phyloP scores from a whole-genome alignment of 2,329 filamentous ascomycete genomes.

The Botrytis pseudocinerea region DNA sequence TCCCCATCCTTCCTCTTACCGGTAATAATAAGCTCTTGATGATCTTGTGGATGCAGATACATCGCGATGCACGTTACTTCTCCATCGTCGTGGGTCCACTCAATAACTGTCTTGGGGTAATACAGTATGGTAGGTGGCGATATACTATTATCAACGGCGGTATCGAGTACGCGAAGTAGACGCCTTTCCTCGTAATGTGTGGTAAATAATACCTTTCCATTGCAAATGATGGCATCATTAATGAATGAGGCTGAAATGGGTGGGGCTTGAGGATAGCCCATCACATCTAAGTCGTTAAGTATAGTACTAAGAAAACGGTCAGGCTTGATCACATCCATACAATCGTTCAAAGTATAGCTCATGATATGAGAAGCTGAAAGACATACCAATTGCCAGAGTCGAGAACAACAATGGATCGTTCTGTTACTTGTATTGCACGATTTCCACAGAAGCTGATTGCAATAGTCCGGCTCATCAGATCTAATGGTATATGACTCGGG shows the following conservation, averaged over 20 bases:
- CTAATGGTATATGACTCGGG: conserved; percentile 49
- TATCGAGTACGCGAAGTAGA: conserved; percentile 15
- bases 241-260: conserved; percentile 27
- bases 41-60: background rate
- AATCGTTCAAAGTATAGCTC: background rate
- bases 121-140: background rate
- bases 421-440: conserved; percentile 56
- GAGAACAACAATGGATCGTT: conserved; percentile 41
- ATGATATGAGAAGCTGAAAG: background rate
- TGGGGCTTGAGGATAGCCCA: conserved; percentile 26
- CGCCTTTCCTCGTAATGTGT: conserved; percentile 26
- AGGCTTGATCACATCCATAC: background rate
- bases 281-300: background rate
- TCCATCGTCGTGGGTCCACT: background rate
- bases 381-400: conserved; percentile 30
- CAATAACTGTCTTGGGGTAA: background rate
- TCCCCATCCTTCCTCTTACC: background rate
- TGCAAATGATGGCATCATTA: conserved; percentile 33
- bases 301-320: conserved; percentile 2
- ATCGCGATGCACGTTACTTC: conserved; percentile 14
- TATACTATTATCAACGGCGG: background rate
- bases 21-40: background rate
- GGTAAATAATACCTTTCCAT: conserved; percentile 34
- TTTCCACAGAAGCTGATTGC: conserved; percentile 44
- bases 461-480: conserved; percentile 55